These are phyloP conservation scores for Cinnamomum chago DNA, from an alignment of 164 flowering plant species.

Conservation along the genomic window DNA sequence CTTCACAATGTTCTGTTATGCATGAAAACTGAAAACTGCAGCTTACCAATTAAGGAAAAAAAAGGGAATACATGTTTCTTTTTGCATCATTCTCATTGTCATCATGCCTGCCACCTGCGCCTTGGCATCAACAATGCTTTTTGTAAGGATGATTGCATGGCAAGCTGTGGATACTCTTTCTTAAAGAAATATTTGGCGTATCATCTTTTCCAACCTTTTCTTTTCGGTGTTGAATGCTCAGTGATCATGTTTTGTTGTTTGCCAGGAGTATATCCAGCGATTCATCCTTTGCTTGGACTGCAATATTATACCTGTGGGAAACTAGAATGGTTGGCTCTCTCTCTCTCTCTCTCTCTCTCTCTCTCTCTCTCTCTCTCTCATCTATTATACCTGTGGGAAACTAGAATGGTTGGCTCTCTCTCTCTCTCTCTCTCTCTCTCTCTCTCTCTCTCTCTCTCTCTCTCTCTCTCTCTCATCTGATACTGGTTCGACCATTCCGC, in stretches of 20 bases:
- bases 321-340: conserved; percentile 71
- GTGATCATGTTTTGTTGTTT: conserved; percentile 3
- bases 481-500: too few relatives aligned
- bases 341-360: not conserved
- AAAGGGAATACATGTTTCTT: not conserved
- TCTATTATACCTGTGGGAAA: conserved; percentile 85
- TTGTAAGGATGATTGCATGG: not conserved
- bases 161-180: not conserved
- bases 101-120: not conserved
- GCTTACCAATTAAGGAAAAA: not conserved
- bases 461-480: not conserved
- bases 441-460: too few relatives aligned
- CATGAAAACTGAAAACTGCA: not conserved
- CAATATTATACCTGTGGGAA: conserved; percentile 90
- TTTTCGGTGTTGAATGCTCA: conserved; percentile 3
- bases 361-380: too few relatives aligned
- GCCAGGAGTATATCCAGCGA: conserved; percentile 70
- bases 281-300: conserved; percentile 83
- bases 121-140: not conserved
- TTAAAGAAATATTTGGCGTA: not conserved
- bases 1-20: not conserved
- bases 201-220: not conserved
- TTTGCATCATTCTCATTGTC: not conserved
- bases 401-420: conserved; percentile 70
- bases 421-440: not conserved